These are phyloP conservation scores for Xylaria longipes DNA, from an alignment of 495 filamentous ascomycete species.

Conservation along the genomic window DNA sequence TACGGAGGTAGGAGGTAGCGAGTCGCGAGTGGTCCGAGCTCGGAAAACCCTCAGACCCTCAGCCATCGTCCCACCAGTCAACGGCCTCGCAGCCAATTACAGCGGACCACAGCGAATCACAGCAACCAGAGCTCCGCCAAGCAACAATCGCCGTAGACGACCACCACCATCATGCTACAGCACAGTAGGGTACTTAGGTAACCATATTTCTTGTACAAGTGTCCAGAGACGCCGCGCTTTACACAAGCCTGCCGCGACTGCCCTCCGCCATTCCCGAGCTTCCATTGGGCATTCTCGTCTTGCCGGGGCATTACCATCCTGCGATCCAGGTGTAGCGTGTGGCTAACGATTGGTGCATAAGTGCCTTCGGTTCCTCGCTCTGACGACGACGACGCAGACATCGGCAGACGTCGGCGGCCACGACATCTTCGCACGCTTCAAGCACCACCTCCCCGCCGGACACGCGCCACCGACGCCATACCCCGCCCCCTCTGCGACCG, in stretches of 20 bases:
- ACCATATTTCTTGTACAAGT: neutral
- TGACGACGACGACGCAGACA: neutral
- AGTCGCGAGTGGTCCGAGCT: conserved; percentile 3
- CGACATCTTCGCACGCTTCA: neutral
- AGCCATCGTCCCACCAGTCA: neutral
- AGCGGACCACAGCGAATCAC: neutral
- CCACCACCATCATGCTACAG: conserved; percentile 2
- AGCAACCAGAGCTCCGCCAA: neutral
- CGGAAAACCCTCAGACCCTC: neutral
- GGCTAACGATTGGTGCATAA: neutral
- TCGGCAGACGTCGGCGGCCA: neutral
- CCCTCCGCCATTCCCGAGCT: neutral
- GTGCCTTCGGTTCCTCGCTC: neutral
- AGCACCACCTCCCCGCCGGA: neutral
- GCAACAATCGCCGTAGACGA: neutral
- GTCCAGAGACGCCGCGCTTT: conserved; percentile 4
- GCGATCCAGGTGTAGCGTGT: conserved; percentile 1
- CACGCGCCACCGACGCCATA: neutral
- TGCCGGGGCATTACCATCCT: neutral
- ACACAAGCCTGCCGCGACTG: neutral
- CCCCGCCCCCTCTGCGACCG: neutral
- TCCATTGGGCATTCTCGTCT: conserved; percentile 5
- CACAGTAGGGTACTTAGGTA: neutral
- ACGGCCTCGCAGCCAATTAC: neutral
- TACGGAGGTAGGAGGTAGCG: neutral